phyloP scores from a whole-genome alignment of 768 basidiomycete species.

The Termitomyces sp. region DNA sequence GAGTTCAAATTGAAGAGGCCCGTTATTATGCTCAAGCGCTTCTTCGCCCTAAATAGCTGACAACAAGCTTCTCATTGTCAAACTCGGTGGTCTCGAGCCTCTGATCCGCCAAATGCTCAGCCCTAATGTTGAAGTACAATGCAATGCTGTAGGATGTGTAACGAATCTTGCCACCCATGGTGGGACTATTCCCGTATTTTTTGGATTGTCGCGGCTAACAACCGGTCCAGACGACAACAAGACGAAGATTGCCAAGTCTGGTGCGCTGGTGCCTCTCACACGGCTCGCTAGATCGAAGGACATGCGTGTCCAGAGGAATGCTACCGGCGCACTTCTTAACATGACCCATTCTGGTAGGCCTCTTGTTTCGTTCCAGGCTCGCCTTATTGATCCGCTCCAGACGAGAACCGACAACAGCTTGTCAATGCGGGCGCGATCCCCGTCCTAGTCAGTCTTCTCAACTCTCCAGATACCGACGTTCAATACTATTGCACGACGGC shows the following conservation, averaged over 20 bases:
- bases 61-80: constrained; percentile 98
- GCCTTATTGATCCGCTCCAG: constrained; percentile 37
- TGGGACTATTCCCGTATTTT: constrained; percentile 28
- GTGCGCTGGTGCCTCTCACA: constrained; percentile 96
- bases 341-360: constrained; percentile 99
- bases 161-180: constrained; percentile 99
- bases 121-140: constrained; percentile 98
- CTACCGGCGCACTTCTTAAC: constrained; percentile 95
- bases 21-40: constrained; percentile 9
- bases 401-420: constrained; percentile 97
- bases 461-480: constrained; percentile 97
- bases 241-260: constrained; percentile 99
- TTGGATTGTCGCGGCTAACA: constrained; percentile 14
- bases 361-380: constrained; percentile 9
- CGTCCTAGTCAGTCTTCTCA: constrained; percentile 90
- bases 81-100: constrained; percentile 95
- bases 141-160: constrained; percentile 98
- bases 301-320: constrained; percentile 98
- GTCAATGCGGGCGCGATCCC: constrained; percentile 99
- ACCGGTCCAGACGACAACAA: constrained; percentile 88
- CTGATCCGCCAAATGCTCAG: constrained; percentile 98
- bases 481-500: constrained; percentile 99
- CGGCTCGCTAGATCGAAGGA: constrained; percentile 96
- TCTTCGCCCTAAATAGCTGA: constrained; percentile 60
- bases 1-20: constrained; percentile 33